Base-by-base conservation (phyloP, 2,329 filamentous ascomycete species). In the Trichophaea hybrida region DNA sequence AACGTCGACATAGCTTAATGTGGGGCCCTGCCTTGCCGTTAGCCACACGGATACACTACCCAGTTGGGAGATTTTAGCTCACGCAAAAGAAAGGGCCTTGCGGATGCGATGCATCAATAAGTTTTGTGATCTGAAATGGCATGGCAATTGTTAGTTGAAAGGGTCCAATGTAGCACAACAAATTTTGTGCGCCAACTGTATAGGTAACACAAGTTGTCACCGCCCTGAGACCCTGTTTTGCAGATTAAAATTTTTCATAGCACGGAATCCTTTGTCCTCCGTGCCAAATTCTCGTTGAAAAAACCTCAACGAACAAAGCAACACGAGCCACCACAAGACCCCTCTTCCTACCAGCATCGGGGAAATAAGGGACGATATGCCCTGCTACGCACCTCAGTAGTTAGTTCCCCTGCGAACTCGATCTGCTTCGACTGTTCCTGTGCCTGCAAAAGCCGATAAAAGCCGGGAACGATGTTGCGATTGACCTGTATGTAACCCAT, bases 381-480 rank as follows among this genome's bases (percentile, higher is more conserved):
- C 24, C 24, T 24, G 24, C 24, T 12, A 67, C 75, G 73, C 65
- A 94, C 84, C 59, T 86, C 79, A 34, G 74, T 75, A 64, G 82
- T 81, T 33, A 94, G 76, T 61, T 80, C 80, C 52, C 78, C 76
- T 0, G 79, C 80, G 64, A 79, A 74, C 49, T 78, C 74, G 8
- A 78, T 70, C 67, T 86, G 84, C 62, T 81, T 79, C 12, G 75
- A 67, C 15, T 73, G 67, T 12, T 86, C 80, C 64, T 83, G 78
- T 1, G 82, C 79, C 71, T 84, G 82, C 0, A 93, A 76, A 15
- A 89, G 77, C 37, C 78, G 78, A 72, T 88, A 90, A 74, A 94
- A 94, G 8, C 76, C 74, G 0, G 88, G 86, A 1, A 94, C 79
- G 58, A 94, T 81, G 64, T 83, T 78, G 35, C 83, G 79, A 69